These are phyloP conservation scores for Porphyrellus sp. DNA, from an alignment of 1,284 basidiomycete genomes.

Conservation along the genomic window DNA sequence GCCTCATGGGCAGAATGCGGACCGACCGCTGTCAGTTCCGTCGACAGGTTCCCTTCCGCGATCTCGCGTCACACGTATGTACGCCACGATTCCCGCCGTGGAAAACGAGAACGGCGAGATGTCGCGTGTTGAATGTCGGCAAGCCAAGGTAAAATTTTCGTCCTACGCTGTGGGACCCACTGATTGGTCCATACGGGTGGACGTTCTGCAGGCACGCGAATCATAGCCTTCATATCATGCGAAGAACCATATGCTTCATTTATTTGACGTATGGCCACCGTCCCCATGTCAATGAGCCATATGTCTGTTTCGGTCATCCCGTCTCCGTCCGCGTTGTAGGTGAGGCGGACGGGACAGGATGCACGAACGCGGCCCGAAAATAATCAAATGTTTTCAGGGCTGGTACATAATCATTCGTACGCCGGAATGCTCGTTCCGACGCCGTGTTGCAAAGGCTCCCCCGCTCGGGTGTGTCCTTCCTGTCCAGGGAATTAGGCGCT, in stretches of 20 bases:
- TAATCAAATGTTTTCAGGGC: conserved; percentile 4
- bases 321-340: conserved; percentile 17
- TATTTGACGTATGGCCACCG: conserved; percentile 6
- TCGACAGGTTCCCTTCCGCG: conserved; percentile 7
- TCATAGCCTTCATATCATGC: not conserved
- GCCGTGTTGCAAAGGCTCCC: not conserved
- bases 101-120: conserved; percentile 6
- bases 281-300: conserved; percentile 21
- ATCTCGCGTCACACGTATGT: not conserved
- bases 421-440: conserved; percentile 15
- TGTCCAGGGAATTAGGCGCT: conserved; percentile 24
- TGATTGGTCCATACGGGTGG: not conserved
- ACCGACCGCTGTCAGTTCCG: conserved; percentile 11
- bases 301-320: conserved; percentile 9
- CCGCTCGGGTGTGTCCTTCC: conserved; percentile 9
- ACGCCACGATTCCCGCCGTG: conserved; percentile 14
- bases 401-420: not conserved
- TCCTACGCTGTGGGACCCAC: conserved; percentile 2
- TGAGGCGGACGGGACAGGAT: conserved; percentile 12
- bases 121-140: conserved; percentile 1
- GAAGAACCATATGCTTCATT: conserved; percentile 2
- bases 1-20: conserved; percentile 8
- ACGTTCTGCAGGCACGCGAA: not conserved
- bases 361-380: not conserved
- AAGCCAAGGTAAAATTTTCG: not conserved